Evolutionary conservation across 352 stramenopile species (phyloP).

Genomic region (Phytophthora foliorum): DNA sequence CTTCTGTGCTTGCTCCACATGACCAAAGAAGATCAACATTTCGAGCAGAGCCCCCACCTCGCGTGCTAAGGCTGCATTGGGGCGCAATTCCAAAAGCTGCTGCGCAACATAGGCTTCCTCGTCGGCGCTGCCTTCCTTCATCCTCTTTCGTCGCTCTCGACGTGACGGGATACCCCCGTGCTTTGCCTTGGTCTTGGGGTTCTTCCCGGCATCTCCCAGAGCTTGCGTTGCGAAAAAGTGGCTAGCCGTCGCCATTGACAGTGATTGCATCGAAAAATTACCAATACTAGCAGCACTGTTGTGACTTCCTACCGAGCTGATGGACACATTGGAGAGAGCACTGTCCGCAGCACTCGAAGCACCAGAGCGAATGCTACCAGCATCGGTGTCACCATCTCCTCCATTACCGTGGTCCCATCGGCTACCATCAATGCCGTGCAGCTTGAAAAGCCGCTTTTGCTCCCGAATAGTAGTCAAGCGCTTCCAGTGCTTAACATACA

Average conservation of each 20-base stretch:
- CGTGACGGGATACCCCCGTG: constrained; percentile 57
- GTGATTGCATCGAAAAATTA: constrained; percentile 74
- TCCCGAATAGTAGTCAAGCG: constrained; percentile 73
- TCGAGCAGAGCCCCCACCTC: constrained; percentile 55
- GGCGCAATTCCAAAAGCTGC: constrained; percentile 52
- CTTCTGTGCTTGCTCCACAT: constrained; percentile 45
- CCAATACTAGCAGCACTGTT: constrained; percentile 74
- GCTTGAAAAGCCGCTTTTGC: constrained; percentile 81
- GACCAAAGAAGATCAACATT: constrained; percentile 66
- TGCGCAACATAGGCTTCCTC: constrained; percentile 71
- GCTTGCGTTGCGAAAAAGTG: constrained; percentile 80
- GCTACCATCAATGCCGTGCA: constrained; percentile 80
- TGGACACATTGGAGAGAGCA: constrained; percentile 66
- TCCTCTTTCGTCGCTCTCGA: constrained; percentile 65
- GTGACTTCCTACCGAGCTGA: constrained; percentile 83
- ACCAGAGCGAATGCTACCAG: constrained; percentile 53
- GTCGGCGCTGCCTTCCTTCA: constrained; percentile 77
- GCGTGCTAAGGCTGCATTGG: constrained; percentile 43
- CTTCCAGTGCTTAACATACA: constrained; percentile 68
- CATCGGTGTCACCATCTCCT: constrained; percentile 39
- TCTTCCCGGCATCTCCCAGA: constrained; percentile 40
- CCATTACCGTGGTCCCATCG: constrained; percentile 47
- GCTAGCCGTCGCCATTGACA: constrained; percentile 65
- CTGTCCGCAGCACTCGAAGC: constrained; percentile 65
- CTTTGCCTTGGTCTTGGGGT: constrained; percentile 48